Percentiles rank a stretch among this genome's conserved stretches.
These are phyloP conservation scores for Malassezia equina DNA, from an alignment of 1,284 basidiomycete genomes.

Conservation along the genomic window DNA sequence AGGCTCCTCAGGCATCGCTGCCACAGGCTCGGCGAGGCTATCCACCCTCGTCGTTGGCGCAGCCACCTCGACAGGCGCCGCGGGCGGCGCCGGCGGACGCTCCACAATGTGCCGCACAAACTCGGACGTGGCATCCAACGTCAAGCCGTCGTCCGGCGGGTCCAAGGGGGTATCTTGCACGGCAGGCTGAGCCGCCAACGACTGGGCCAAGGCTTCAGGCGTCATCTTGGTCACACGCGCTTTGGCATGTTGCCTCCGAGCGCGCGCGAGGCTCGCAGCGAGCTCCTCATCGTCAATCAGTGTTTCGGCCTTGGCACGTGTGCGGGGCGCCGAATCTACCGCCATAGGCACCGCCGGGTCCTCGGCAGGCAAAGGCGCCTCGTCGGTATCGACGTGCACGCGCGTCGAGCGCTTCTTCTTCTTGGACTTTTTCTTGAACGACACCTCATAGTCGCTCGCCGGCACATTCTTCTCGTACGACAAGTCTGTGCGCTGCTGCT, in stretches of 20 bases:
- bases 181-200: slow-evolving; percentile 55
- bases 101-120: slow-evolving; percentile 81
- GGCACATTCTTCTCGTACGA: slow-evolving; percentile 78
- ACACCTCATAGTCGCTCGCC: slow-evolving; percentile 74
- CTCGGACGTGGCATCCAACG: slow-evolving; percentile 92
- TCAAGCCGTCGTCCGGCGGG: slow-evolving; percentile 53
- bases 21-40: no score
- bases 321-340: slow-evolving; percentile 54
- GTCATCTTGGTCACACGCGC: slow-evolving; percentile 63
- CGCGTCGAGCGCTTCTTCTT: slow-evolving; percentile 51
- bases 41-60: no score
- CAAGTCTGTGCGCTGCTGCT: slow-evolving; percentile 60
- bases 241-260: slow-evolving; percentile 68
- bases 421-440: slow-evolving; percentile 76
- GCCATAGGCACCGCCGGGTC: slow-evolving; percentile 61
- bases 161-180: slow-evolving; percentile 50
- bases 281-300: slow-evolving; percentile 98
- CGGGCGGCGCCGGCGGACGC: slow-evolving; percentile 51
- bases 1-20: background rate
- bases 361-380: slow-evolving; percentile 20
- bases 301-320: slow-evolving; percentile 48
- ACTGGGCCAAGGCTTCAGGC: slow-evolving; percentile 71
- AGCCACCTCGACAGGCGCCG: no score
- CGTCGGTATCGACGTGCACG: slow-evolving; percentile 59
- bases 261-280: slow-evolving; percentile 77